A percentile compares a stretch with the other conserved stretches of the same genome.
Conservation (phyloP, 805 yeast genomes). For the Schwanniomyces pseudopolymorphus region DNA sequence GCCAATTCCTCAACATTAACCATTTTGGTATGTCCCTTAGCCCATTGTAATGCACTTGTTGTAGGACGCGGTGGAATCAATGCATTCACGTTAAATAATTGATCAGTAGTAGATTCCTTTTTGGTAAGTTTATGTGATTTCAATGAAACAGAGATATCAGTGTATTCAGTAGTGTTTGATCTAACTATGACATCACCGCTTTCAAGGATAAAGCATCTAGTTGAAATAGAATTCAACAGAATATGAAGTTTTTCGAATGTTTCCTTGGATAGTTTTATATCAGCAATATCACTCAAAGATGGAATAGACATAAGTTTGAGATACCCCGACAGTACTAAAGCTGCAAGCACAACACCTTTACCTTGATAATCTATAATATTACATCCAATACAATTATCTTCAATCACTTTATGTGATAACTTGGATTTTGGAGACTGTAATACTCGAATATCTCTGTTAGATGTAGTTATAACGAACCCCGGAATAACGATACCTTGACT, state of each 20-base stretch:
- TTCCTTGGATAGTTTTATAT: slow-evolving; percentile 38
- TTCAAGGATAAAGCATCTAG: slow-evolving; percentile 34
- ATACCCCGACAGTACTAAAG: slow-evolving; percentile 46
- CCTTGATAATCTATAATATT: slow-evolving; percentile 52
- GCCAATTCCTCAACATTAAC: slow-evolving; percentile 66
- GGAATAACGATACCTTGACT: slow-evolving; percentile 60
- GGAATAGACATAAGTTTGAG: slow-evolving; percentile 57
- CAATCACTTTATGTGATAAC: slow-evolving; percentile 61
- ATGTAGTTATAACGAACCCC: slow-evolving; percentile 58
- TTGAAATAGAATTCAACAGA: slow-evolving; percentile 19
- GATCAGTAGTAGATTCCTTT: slow-evolving; percentile 43
- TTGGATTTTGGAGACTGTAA: slow-evolving; percentile 61
- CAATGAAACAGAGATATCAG: slow-evolving; percentile 23
- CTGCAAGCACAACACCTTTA: slow-evolving; percentile 48
- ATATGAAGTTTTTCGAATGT: slow-evolving; percentile 20
- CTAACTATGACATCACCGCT: slow-evolving; percentile 62
- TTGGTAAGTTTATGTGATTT: slow-evolving; percentile 18
- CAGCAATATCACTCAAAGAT: slow-evolving; percentile 57
- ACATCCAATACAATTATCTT: slow-evolving; percentile 40
- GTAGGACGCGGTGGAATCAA: slow-evolving; percentile 77
- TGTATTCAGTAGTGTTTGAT: slow-evolving; percentile 47
- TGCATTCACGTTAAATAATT: slow-evolving; percentile 67
- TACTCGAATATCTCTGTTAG: slow-evolving; percentile 61
- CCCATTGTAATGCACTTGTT: slow-evolving; percentile 80
- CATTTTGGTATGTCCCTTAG: slow-evolving; percentile 65